phyloP scores from a whole-genome alignment of 2,329 filamentous ascomycete genomes.

The Fusarium algeriense region DNA sequence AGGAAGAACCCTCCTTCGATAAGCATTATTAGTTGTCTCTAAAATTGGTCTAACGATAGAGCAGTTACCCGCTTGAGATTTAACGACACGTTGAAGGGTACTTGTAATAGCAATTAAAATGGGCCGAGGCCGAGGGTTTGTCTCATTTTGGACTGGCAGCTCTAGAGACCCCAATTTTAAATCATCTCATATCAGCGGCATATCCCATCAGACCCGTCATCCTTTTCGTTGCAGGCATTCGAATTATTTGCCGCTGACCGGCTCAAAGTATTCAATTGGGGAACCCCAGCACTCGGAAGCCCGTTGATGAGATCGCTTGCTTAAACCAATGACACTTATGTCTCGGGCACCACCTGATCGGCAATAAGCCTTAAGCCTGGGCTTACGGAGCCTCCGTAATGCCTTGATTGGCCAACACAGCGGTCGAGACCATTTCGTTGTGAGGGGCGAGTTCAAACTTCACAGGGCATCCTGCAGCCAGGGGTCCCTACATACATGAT shows the following conservation, averaged over 20 bases:
- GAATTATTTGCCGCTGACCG: neutral
- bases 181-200: neutral
- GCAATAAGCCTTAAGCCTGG: too few species aligned
- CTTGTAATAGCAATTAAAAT: neutral
- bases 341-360: neutral
- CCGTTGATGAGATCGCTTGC: neutral
- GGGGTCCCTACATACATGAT: neutral
- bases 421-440: too few species aligned
- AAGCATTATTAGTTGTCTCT: neutral
- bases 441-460: slow-evolving; percentile 1
- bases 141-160: neutral
- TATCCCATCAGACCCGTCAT: neutral
- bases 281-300: neutral
- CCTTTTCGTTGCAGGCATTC: neutral
- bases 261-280: neutral
- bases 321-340: neutral
- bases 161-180: neutral
- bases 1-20: neutral
- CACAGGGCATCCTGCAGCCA: neutral
- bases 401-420: too few species aligned
- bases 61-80: neutral
- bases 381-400: too few species aligned
- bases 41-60: neutral
- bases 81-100: neutral
- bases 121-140: neutral